Conservation (phyloP, 2,329 filamentous ascomycete species). For the Xylariaceae sp. region DNA sequence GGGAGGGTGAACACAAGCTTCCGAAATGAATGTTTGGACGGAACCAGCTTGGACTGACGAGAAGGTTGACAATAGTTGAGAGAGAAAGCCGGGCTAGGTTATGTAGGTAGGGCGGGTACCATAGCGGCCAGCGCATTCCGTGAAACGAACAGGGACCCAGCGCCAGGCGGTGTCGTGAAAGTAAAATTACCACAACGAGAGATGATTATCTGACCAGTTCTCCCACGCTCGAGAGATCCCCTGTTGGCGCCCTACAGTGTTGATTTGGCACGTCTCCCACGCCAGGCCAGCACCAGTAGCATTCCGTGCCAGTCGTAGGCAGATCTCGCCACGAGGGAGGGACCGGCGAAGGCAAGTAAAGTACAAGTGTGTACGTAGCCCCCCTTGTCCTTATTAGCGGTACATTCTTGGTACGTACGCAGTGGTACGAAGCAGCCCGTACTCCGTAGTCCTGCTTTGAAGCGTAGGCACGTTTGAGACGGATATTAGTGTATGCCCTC, state of each 20-base stretch:
- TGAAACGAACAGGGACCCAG: constrained; percentile 10
- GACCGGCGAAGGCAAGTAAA: no score
- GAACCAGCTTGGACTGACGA: constrained; percentile 16
- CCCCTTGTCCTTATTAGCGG: background rate
- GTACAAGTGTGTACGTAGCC: no score
- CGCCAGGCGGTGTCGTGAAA: constrained; percentile 11
- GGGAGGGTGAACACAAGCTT: constrained; percentile 1
- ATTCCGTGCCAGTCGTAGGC: no score
- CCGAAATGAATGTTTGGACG: constrained; percentile 4
- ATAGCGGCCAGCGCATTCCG: constrained; percentile 5
- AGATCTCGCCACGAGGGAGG: no score
- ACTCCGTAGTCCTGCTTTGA: no score
- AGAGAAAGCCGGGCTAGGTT: constrained; percentile 1
- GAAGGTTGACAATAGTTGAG: constrained; percentile 22
- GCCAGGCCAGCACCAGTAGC: no score
- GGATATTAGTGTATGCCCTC: background rate
- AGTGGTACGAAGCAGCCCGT: no score
- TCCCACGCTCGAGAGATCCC: background rate
- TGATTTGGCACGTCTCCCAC: background rate
- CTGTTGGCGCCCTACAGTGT: background rate
- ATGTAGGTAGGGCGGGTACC: constrained; percentile 9
- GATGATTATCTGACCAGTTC: background rate
- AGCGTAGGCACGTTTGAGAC: background rate
- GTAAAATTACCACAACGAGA: background rate
- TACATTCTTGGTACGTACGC: background rate